These are phyloP conservation scores for Mortierella claussenii DNA, from an alignment of 192 early-diverging fungal genomes.

Conservation along the genomic window DNA sequence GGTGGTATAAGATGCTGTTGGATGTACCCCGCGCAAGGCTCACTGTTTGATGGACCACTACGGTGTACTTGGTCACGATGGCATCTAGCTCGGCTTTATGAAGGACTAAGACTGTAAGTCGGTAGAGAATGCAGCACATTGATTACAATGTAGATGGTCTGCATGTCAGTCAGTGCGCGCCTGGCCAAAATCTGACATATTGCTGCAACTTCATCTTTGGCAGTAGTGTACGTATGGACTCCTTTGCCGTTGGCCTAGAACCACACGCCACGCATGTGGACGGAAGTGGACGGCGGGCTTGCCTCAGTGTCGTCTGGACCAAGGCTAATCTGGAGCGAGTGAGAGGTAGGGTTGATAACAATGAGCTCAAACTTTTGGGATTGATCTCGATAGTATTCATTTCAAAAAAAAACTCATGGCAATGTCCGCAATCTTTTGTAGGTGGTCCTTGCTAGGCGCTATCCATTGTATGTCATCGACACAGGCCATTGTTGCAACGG, in stretches of 20 bases:
- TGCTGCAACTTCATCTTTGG: neutral
- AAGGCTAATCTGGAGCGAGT: neutral
- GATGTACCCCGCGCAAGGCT: constrained; percentile 4
- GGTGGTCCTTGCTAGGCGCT: too few species aligned
- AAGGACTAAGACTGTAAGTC: constrained; percentile 5
- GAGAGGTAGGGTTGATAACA: constrained; percentile 1
- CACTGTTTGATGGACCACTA: constrained; percentile 1
- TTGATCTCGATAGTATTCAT: constrained; percentile 33
- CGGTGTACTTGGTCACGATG: constrained; percentile 4
- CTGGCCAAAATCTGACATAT: constrained; percentile 1
- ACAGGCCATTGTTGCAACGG: too few species aligned
- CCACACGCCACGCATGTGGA: neutral
- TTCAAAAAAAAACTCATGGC: constrained; percentile 9
- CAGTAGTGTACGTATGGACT: neutral
- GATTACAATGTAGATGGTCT: constrained; percentile 31
- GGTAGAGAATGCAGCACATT: constrained; percentile 20
- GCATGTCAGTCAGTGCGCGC: constrained; percentile 21
- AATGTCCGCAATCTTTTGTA: too few species aligned
- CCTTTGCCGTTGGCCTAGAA: constrained; percentile 3
- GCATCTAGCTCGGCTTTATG: neutral
- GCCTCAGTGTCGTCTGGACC: neutral
- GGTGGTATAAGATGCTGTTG: constrained; percentile 12
- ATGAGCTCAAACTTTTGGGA: constrained; percentile 24
- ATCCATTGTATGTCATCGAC: too few species aligned
- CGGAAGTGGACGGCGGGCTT: neutral